phyloP scores from a whole-genome alignment of 345 rosid genomes.

The Eucalyptus regnans region DNA sequence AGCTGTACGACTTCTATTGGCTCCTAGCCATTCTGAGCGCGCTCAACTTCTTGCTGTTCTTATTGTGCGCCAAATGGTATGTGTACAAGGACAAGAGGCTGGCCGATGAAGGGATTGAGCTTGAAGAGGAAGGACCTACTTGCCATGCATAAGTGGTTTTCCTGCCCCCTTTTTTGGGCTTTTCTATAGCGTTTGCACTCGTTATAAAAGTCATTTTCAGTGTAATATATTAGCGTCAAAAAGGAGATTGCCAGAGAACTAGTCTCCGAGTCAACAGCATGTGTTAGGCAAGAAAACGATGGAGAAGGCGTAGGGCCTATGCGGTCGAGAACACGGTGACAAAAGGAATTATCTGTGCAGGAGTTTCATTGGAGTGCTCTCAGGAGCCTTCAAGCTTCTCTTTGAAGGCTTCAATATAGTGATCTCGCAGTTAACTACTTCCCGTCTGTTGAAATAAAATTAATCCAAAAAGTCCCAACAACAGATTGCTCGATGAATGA shows the following conservation, averaged over 20 bases:
- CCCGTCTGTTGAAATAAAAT: neutral
- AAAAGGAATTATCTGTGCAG: neutral
- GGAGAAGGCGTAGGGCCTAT: neutral
- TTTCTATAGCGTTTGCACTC: neutral
- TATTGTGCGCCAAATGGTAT: conserved; percentile 66
- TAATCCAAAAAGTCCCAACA: neutral
- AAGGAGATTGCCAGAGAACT: neutral
- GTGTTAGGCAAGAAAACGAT: neutral
- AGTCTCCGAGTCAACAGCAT: neutral
- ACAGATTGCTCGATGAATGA: neutral
- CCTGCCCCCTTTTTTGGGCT: neutral
- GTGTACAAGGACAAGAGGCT: conserved; percentile 92
- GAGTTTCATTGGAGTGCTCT: neutral
- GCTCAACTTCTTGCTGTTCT: conserved; percentile 42
- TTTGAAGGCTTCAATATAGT: neutral
- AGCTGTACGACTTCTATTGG: conserved; percentile 82
- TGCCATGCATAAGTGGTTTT: conserved; percentile 15
- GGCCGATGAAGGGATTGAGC: conserved; percentile 53
- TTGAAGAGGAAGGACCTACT: conserved; percentile 38
- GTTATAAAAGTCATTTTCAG: neutral
- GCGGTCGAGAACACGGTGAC: neutral
- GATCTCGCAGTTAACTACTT: neutral
- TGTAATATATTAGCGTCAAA: neutral
- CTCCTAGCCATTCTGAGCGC: conserved; percentile 50
- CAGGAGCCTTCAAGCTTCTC: neutral